Evolutionary conservation across 257 asterid genomes (phyloP).

Genomic region (Solanum pimpinellifolium): DNA sequence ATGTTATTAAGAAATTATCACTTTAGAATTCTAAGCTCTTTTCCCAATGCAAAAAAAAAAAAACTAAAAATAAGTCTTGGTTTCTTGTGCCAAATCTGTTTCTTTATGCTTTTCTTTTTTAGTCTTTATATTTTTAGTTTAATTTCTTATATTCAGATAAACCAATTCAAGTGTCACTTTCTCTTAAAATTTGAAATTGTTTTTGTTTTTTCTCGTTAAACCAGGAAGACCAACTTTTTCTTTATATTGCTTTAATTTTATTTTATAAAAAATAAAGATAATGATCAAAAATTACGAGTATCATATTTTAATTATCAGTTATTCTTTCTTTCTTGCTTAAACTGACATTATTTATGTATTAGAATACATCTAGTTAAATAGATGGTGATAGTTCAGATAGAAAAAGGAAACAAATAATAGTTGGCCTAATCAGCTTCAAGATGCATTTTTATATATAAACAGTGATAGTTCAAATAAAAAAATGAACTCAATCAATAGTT

Average conservation of each 20-base stretch:
- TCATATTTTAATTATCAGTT: neutral
- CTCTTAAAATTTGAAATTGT: constrained; percentile 11
- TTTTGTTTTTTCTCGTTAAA: constrained; percentile 9
- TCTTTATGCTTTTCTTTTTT: constrained; percentile 40
- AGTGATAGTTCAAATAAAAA: fast-evolving
- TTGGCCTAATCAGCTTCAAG: neutral
- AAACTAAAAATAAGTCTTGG: constrained; percentile 34
- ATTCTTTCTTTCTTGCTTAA: fast-evolving
- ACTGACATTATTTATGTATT: fast-evolving
- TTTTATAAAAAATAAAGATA: neutral
- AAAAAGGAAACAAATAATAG: neutral
- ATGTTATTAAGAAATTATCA: constrained; percentile 47
- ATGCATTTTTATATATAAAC: fast-evolving
- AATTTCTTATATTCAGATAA: constrained; percentile 2
- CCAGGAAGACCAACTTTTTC: constrained; percentile 46
- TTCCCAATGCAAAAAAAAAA: constrained; percentile 38
- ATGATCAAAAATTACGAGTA: neutral
- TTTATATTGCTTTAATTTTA: constrained; percentile 24
- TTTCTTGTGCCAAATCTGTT: constrained; percentile 48
- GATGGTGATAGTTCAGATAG: neutral
- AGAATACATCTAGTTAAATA: fast-evolving
- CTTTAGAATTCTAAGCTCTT: constrained; percentile 86
- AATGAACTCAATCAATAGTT: neutral
- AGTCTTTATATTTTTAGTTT: neutral
- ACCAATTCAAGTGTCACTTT: constrained; percentile 27